Conservation (phyloP, 192 early-diverging fungal species). For the Dissophora globulifera region DNA sequence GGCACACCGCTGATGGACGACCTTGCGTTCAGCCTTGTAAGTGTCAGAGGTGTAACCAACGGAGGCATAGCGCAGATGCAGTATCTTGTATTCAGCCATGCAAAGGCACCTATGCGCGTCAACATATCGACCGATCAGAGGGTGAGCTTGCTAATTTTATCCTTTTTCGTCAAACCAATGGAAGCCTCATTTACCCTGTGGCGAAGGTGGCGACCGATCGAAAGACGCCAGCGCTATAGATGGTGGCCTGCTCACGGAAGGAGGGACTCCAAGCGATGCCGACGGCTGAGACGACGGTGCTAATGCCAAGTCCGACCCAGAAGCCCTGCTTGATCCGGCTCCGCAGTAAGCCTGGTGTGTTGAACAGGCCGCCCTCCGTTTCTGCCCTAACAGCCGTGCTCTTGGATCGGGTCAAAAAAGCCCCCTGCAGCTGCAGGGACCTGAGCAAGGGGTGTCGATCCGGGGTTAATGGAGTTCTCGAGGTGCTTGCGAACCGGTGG, state of each 20-base stretch:
- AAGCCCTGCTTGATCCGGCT: conserved; percentile 33
- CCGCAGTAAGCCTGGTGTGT: conserved; percentile 25
- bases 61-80: conserved; percentile 56
- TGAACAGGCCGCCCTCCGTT: conserved; percentile 9
- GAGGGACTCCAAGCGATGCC: conserved; percentile 51
- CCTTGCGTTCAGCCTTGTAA: conserved; percentile 56
- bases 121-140: too few species aligned
- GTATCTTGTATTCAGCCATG: conserved; percentile 62
- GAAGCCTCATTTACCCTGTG: too few species aligned
- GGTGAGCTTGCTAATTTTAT: too few species aligned
- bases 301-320: conserved; percentile 37
- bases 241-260: conserved; percentile 36
- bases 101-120: conserved; percentile 59
- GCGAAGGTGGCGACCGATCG: conserved; percentile 44
- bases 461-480: neutral
- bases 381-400: neutral
- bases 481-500: too few species aligned
- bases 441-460: too few species aligned
- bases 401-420: conserved; percentile 3
- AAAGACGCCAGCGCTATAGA: conserved; percentile 41
- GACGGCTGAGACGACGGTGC: conserved; percentile 34
- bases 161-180: neutral
- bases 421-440: too few species aligned
- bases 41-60: conserved; percentile 56
- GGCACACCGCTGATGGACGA: conserved; percentile 60